phyloP scores from a whole-genome alignment of 2,329 filamentous ascomycete species.

The Monosporascus sp. region DNA sequence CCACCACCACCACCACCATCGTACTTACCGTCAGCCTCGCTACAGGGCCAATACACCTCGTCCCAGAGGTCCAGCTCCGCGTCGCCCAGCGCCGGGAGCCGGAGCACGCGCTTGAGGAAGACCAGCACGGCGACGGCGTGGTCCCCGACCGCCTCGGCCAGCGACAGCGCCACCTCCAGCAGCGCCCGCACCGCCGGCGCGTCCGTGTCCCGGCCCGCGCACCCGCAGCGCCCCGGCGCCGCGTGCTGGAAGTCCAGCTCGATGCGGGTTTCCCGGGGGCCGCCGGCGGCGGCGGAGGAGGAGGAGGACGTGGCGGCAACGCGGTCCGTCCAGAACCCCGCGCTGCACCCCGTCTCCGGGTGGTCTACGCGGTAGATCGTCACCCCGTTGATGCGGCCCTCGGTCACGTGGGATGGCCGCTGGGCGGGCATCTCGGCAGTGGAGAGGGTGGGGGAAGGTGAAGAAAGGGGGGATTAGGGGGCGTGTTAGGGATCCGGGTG shows the following conservation, averaged over 20 bases:
- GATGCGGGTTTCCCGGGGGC: background rate
- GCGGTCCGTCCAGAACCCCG: background rate
- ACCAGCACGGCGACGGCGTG: background rate
- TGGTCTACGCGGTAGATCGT: background rate
- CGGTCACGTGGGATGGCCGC: background rate
- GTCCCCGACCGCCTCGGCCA: background rate
- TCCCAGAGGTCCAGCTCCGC: background rate
- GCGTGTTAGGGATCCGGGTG: background rate
- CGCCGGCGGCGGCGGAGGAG: background rate
- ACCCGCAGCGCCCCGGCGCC: background rate
- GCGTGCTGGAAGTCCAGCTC: slow-evolving; percentile 1
- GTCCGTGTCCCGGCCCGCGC: background rate
- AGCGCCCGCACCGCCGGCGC: background rate
- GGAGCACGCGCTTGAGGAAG: background rate
- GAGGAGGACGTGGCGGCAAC: too few species aligned
- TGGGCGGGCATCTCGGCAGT: background rate
- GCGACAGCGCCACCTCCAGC: background rate
- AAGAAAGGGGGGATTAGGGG: background rate
- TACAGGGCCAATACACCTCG: background rate
- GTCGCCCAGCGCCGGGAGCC: background rate
- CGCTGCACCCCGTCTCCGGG: background rate
- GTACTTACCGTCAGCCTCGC: background rate
- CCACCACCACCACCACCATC: background rate
- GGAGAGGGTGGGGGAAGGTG: background rate
- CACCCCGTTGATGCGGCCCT: background rate